These are phyloP conservation scores for Suillus cothurnatus DNA, from an alignment of 768 basidiomycete species.

Conservation along the genomic window DNA sequence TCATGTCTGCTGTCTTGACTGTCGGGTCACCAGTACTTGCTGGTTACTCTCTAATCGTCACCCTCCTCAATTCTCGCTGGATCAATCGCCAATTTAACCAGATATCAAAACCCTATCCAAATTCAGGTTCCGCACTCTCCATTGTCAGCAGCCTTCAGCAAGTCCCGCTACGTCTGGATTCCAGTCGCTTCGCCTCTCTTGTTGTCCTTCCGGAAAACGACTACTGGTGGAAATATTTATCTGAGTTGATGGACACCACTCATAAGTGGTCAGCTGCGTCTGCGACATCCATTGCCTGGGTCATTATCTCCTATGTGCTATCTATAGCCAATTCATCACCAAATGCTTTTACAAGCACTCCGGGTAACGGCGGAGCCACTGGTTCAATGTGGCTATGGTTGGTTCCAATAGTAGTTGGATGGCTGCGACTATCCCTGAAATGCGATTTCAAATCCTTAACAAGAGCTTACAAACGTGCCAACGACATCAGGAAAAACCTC, in stretches of 20 bases:
- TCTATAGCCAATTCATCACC: slow-evolving; percentile 34
- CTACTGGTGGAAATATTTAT: slow-evolving; percentile 37
- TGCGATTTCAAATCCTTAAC: slow-evolving; percentile 30
- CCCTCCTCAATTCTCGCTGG: slow-evolving; percentile 46
- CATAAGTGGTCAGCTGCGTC: slow-evolving; percentile 35
- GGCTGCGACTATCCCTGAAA: slow-evolving; percentile 38
- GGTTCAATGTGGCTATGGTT: slow-evolving; percentile 29
- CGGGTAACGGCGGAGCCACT: neutral
- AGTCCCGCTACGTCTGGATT: slow-evolving; percentile 31
- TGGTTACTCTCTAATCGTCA: slow-evolving; percentile 47
- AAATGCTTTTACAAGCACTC: neutral
- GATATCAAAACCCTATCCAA: too few species aligned
- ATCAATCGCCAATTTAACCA: slow-evolving; percentile 36
- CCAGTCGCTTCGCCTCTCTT: slow-evolving; percentile 34
- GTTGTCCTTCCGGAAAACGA: slow-evolving; percentile 39
- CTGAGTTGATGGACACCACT: slow-evolving; percentile 34
- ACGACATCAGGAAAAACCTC: slow-evolving; percentile 13
- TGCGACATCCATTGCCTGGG: slow-evolving; percentile 38
- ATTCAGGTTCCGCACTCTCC: slow-evolving; percentile 20
- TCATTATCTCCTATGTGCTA: slow-evolving; percentile 29
- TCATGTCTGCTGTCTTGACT: slow-evolving; percentile 43
- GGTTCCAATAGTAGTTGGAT: slow-evolving; percentile 29
- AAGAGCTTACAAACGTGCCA: slow-evolving; percentile 30
- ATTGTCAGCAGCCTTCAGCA: slow-evolving; percentile 42
- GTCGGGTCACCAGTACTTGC: slow-evolving; percentile 48